phyloP scores from a whole-genome alignment of 2,329 filamentous ascomycete genomes.

The Arthrobotrys iridis region DNA sequence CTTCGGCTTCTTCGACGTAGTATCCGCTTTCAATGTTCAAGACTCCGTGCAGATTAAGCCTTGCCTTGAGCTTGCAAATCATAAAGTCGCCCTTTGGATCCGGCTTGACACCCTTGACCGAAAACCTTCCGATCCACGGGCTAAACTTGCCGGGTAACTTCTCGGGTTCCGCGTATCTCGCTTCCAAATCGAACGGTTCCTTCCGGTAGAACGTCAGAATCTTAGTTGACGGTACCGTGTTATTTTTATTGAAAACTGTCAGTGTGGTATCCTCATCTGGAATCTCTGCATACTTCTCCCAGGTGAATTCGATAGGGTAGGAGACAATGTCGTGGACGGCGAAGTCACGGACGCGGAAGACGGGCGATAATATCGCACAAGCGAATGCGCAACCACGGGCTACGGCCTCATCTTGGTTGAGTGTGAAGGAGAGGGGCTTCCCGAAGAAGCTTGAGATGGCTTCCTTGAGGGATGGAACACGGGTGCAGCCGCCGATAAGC shows the following conservation, averaged over 20 bases:
- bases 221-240: slow-evolving; percentile 97
- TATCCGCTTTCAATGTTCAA: slow-evolving; percentile 97
- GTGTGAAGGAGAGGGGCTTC: slow-evolving; percentile 91
- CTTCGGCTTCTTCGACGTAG: slow-evolving; percentile 96
- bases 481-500: slow-evolving; percentile 92
- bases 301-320: slow-evolving; percentile 98
- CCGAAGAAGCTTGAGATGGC: slow-evolving; percentile 89
- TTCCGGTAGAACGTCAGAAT: slow-evolving; percentile 99
- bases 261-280: slow-evolving; percentile 97
- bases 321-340: slow-evolving; percentile 95
- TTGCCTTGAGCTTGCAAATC: slow-evolving; percentile 99
- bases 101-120: slow-evolving; percentile 95
- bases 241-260: slow-evolving; percentile 96
- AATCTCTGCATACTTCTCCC: slow-evolving; percentile 98
- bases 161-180: slow-evolving; percentile 88
- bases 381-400: slow-evolving; percentile 95
- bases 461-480: slow-evolving; percentile 92
- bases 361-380: slow-evolving; percentile 95
- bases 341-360: slow-evolving; percentile 99
- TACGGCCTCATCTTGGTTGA: slow-evolving; percentile 97
- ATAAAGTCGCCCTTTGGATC: slow-evolving; percentile 96
- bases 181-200: slow-evolving; percentile 95
- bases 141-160: slow-evolving; percentile 86
- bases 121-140: slow-evolving; percentile 97
- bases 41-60: slow-evolving; percentile 94